phyloP scores from a whole-genome alignment of 139 green algal genomes.

The Coelastrella sp. region DNA sequence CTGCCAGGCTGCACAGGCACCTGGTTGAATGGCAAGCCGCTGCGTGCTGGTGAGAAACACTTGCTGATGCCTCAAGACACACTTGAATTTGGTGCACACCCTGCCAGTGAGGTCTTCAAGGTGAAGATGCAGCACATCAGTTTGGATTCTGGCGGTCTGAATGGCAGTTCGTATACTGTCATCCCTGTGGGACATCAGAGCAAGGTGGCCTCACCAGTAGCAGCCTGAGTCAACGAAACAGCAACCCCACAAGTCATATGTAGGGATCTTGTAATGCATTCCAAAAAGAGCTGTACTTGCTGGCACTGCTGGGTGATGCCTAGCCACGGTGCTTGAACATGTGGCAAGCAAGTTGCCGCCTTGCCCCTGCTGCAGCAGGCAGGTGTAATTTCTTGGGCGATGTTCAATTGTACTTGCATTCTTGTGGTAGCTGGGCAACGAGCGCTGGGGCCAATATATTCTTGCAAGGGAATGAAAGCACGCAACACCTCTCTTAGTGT shows the following conservation, averaged over 20 bases:
- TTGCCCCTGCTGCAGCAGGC: too few relatives aligned
- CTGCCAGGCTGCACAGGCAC: slow-evolving; percentile 66
- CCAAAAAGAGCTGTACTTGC: too few relatives aligned
- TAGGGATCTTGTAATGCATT: not conserved
- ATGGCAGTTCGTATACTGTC: slow-evolving; percentile 41
- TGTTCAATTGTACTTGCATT: too few relatives aligned
- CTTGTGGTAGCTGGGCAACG: too few relatives aligned
- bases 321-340: too few relatives aligned
- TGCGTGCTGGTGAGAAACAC: slow-evolving; percentile 35
- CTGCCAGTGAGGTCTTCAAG: slow-evolving; percentile 54
- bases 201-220: not conserved
- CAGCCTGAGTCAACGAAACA: not conserved
- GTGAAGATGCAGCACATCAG: slow-evolving; percentile 77
- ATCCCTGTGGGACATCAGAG: slow-evolving; percentile 32
- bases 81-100: slow-evolving; percentile 69
- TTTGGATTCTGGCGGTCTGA: slow-evolving; percentile 37
- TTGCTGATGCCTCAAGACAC: slow-evolving; percentile 54
- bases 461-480: too few relatives aligned
- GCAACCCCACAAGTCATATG: not conserved
- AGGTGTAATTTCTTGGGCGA: too few relatives aligned
- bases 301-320: too few relatives aligned
- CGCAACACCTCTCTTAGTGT: too few relatives aligned
- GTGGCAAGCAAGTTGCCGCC: too few relatives aligned
- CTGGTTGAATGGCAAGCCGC: slow-evolving; percentile 73
- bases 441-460: too few relatives aligned